These are phyloP conservation scores for Fomitopsis schrenkii DNA, from an alignment of 1,284 basidiomycete genomes.

Conservation along the genomic window DNA sequence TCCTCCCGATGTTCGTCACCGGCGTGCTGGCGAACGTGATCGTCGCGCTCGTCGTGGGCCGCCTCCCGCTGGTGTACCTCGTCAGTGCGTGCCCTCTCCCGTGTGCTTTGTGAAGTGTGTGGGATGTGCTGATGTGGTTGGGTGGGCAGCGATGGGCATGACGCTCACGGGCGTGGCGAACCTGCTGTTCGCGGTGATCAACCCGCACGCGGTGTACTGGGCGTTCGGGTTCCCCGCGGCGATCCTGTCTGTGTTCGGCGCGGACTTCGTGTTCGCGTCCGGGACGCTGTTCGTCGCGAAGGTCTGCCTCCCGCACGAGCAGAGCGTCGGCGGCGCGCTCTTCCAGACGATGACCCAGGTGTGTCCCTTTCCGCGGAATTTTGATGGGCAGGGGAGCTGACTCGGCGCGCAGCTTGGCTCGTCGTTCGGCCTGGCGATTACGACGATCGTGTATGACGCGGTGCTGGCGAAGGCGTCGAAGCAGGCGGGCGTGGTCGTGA, in stretches of 20 bases:
- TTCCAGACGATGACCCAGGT: slow-evolving; percentile 77
- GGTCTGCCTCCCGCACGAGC: slow-evolving; percentile 69
- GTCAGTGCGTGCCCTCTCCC: slow-evolving; percentile 37
- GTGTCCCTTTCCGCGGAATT: slow-evolving; percentile 8
- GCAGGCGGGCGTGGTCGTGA: slow-evolving; percentile 27
- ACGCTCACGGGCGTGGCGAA: slow-evolving; percentile 60
- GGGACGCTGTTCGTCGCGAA: slow-evolving; percentile 77
- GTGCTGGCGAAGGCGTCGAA: slow-evolving; percentile 34
- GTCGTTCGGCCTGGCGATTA: slow-evolving; percentile 71
- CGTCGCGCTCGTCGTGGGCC: slow-evolving; percentile 58
- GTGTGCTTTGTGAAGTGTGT: neutral
- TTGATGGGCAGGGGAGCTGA: neutral
- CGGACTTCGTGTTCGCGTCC: slow-evolving; percentile 74
- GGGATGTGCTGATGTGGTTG: neutral
- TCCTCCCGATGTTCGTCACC: slow-evolving; percentile 74
- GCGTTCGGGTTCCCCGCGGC: slow-evolving; percentile 78
- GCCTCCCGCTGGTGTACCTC: slow-evolving; percentile 51
- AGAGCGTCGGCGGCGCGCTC: slow-evolving; percentile 73
- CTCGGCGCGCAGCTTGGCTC: slow-evolving; percentile 53
- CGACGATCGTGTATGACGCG: slow-evolving; percentile 67
- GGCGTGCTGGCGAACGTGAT: slow-evolving; percentile 70
- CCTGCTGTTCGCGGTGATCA: slow-evolving; percentile 71
- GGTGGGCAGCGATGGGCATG: slow-evolving; percentile 45
- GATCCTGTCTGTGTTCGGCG: slow-evolving; percentile 68
- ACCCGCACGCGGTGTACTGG: slow-evolving; percentile 67